A percentile compares a stretch with the other conserved stretches of the same genome.
phyloP scores from a whole-genome alignment of 306 rosid genomes.

The Calophaca sinica region DNA sequence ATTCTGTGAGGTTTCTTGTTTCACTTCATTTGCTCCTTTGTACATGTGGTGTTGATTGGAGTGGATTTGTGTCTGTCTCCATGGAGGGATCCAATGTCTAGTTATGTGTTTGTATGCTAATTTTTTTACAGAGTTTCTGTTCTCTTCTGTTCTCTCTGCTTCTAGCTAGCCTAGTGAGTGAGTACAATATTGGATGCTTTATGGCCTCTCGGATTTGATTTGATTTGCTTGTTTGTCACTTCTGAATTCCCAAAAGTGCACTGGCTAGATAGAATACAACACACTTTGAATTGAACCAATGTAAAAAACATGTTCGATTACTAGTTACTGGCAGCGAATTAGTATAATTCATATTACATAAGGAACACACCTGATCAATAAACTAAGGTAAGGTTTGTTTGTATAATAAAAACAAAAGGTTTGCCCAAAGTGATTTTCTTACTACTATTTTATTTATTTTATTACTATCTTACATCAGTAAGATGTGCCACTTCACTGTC shows the following conservation, averaged over 20 bases:
- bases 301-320: too few species aligned
- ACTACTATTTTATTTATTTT: too few species aligned
- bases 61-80: constrained; percentile 57
- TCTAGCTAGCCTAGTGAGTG: constrained; percentile 13
- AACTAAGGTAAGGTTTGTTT: too few species aligned
- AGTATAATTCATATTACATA: too few species aligned
- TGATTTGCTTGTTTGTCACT: constrained; percentile 7
- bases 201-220: not conserved
- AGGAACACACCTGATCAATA: too few species aligned
- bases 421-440: too few species aligned
- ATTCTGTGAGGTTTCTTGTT: too few species aligned
- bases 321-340: too few species aligned
- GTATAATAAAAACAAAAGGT: too few species aligned
- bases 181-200: constrained; percentile 26
- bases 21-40: too few species aligned
- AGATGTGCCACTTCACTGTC: too few species aligned
- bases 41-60: constrained; percentile 34
- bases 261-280: not conserved
- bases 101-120: not conserved
- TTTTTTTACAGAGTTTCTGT: constrained; percentile 40
- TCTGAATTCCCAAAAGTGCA: constrained; percentile 28
- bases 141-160: not conserved
- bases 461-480: too few species aligned
- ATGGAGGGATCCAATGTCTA: constrained; percentile 64
- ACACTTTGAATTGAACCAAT: not conserved